A percentile compares a stretch with the other conserved stretches of the same genome.
phyloP scores from a whole-genome alignment of 2,329 filamentous ascomycete species.

The Fusarium sp. region DNA sequence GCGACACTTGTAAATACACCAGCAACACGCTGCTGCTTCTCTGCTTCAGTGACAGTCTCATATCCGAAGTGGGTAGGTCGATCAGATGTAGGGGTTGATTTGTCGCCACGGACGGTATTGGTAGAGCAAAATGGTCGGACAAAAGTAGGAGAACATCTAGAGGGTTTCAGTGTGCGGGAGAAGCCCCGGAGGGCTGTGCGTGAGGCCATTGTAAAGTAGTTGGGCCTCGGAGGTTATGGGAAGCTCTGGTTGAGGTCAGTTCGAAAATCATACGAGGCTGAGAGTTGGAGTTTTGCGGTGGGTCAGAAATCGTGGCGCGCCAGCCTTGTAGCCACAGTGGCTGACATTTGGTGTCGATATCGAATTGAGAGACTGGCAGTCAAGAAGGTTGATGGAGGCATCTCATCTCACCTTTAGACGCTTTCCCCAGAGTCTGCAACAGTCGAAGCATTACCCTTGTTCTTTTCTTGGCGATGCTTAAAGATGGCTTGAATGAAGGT shows the following conservation, averaged over 20 bases:
- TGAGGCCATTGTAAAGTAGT: slow-evolving; percentile 41
- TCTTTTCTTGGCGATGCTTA: slow-evolving; percentile 27
- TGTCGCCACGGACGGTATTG: slow-evolving; percentile 41
- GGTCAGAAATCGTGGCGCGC: slow-evolving; percentile 5
- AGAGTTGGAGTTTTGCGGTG: slow-evolving; percentile 40
- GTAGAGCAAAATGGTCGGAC: slow-evolving; percentile 44
- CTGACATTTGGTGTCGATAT: neutral
- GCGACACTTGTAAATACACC: slow-evolving; percentile 96
- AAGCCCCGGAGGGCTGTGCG: slow-evolving; percentile 45
- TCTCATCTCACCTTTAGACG: slow-evolving; percentile 20
- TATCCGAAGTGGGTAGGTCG: slow-evolving; percentile 91
- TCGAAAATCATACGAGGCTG: slow-evolving; percentile 43
- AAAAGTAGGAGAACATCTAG: slow-evolving; percentile 17
- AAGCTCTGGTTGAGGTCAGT: slow-evolving; percentile 35
- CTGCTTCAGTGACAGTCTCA: slow-evolving; percentile 80
- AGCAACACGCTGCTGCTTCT: slow-evolving; percentile 79
- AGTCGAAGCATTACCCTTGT: slow-evolving; percentile 1
- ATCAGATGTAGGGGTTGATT: slow-evolving; percentile 49
- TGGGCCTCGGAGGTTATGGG: slow-evolving; percentile 14
- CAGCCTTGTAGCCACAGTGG: slow-evolving; percentile 42
- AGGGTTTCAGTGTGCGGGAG: slow-evolving; percentile 34
- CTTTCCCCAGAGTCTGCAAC: slow-evolving; percentile 12
- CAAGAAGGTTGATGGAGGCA: neutral
- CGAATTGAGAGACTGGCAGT: neutral
- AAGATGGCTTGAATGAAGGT: slow-evolving; percentile 44